Conservation (phyloP, 2,329 filamentous ascomycete genomes). For the Alternaria hordeiaustralica region DNA sequence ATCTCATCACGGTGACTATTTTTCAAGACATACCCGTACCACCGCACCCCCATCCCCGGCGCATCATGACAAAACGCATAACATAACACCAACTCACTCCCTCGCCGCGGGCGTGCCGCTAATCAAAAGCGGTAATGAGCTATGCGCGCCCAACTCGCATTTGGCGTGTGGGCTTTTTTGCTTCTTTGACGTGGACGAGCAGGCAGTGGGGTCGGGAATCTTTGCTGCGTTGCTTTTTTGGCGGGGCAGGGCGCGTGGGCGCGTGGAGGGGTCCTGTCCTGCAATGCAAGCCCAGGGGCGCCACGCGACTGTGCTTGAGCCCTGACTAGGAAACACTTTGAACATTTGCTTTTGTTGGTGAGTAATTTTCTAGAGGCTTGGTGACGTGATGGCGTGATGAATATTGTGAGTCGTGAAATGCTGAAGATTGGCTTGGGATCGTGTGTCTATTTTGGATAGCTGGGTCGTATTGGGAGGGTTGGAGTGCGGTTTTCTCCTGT, state of each 20-base stretch:
- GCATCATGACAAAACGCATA: neutral
- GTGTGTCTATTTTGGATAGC: neutral
- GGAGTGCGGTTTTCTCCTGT: neutral
- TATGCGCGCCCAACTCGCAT: slow-evolving; percentile 2
- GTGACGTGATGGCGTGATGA: neutral
- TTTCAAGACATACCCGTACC: neutral
- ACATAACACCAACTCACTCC: neutral
- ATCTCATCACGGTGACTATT: neutral
- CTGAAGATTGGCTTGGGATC: neutral
- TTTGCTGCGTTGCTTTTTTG: slow-evolving; percentile 3
- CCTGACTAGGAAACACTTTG: neutral
- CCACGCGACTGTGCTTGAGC: neutral
- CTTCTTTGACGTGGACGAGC: neutral
- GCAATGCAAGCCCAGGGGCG: neutral
- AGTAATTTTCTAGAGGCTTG: neutral
- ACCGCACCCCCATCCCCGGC: neutral
- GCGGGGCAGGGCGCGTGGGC: neutral
- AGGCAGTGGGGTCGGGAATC: neutral
- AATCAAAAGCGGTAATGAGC: neutral
- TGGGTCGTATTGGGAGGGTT: neutral
- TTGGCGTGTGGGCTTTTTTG: slow-evolving; percentile 5
- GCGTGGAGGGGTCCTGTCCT: no score
- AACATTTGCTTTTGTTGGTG: neutral
- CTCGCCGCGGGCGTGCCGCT: neutral
- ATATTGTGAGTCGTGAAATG: neutral